Base-by-base conservation (phyloP, 2,329 filamentous ascomycete species). In the Cercospora nicotianae region DNA sequence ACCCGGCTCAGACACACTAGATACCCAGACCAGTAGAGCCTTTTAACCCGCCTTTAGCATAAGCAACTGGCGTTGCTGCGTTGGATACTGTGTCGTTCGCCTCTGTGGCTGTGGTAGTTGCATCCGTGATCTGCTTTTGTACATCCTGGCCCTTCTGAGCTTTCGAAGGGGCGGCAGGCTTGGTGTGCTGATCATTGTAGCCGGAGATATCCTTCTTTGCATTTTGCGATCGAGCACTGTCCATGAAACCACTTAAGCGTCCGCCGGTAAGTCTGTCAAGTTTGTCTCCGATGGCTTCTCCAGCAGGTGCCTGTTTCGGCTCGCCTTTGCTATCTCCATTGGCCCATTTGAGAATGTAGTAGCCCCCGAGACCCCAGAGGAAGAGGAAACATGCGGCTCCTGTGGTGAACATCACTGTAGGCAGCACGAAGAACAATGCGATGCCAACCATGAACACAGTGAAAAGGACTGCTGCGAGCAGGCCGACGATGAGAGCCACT, bases 381-480 rank as follows among this genome's bases (percentile, higher is more conserved):
- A 91, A 94, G 69, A 90, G 79, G 68, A 89, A 84, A 0, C 88
- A 80, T 5, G 87, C 90, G 23, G 88, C 78, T 59, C 84, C 84
- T 12, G 85, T 87, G 2, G 90, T 89, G 69, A 92, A 78, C 77
- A 91, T 86, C 42, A 94, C 80, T 0, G 88, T 86, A 1, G 91
- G 91, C 0, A 92, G 80, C 16, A 95, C 84, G 48, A 94, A 76
- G 59, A 92, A 77, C 10, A 91, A 81, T 2, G 89, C 90, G 55
- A 92, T 78, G 61, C 88, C 87, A 63, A 88, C 84, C 83, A 88
- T 90, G 81, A 91, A 89, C 59, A 91, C 83, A 1, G 87, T 86
- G 81, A 92, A 91, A 65, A 89, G 74, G 8, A 86, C 75, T 2
- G 84, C 85, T 18, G 79, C 82, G 4, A 86, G 77, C 6, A 86